A percentile compares a stretch with the other conserved stretches of the same genome.
Evolutionary conservation across 768 basidiomycete species (phyloP).

Genomic region (Suillus variegatus): DNA sequence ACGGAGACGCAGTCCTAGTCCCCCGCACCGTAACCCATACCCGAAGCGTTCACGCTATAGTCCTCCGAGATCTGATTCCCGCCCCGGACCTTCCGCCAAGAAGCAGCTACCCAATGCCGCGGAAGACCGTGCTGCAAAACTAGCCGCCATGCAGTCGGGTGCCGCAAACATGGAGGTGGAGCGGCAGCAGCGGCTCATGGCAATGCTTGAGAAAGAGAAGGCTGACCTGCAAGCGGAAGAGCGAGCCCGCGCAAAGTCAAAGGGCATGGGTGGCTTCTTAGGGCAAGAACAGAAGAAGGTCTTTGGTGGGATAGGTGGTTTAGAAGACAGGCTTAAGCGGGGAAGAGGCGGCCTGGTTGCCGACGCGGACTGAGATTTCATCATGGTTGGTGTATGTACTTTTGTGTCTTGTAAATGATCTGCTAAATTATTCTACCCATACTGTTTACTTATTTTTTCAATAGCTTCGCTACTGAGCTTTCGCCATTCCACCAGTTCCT

Average conservation of each 20-base stretch:
- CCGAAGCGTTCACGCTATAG: conserved; percentile 55
- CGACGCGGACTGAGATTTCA: conserved; percentile 39
- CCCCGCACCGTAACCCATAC: conserved; percentile 17
- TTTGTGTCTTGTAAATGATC: not conserved
- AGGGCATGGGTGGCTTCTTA: conserved; percentile 81
- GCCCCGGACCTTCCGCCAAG: conserved; percentile 15
- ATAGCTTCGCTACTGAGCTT: not conserved
- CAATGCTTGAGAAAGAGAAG: conserved; percentile 74
- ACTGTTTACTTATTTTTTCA: not conserved
- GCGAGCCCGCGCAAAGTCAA: conserved; percentile 63
- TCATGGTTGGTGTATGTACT: conserved; percentile 1
- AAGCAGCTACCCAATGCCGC: conserved; percentile 24
- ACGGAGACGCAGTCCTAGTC: conserved; percentile 40
- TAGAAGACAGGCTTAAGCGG: conserved; percentile 78
- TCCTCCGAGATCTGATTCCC: conserved; percentile 28
- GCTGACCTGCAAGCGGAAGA: conserved; percentile 76
- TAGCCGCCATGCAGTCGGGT: conserved; percentile 85
- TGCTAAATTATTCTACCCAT: not conserved
- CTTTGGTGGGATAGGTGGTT: conserved; percentile 73
- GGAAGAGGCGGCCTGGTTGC: conserved; percentile 72
- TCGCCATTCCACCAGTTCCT: not conserved
- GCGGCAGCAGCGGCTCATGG: conserved; percentile 70
- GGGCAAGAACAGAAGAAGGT: conserved; percentile 83
- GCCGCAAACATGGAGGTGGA: conserved; percentile 68
- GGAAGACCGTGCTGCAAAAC: conserved; percentile 75